Percentiles rank a stretch among this genome's conserved stretches.
Conservation (phyloP, 495 filamentous ascomycete species). For the Poronia punctata region DNA sequence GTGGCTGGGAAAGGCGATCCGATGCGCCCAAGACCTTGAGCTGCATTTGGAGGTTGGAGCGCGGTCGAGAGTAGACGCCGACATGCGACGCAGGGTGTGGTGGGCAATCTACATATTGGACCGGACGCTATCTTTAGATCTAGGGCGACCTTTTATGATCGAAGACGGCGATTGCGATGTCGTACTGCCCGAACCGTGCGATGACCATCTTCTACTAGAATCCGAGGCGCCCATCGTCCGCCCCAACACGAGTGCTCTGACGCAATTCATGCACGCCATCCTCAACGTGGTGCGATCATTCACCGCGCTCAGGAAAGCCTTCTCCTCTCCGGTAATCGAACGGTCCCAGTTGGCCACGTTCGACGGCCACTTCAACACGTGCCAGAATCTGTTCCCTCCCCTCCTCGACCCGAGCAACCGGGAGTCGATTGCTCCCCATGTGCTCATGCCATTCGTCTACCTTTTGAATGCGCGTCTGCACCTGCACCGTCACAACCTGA, state of each 20-base stretch:
- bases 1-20: conserved; percentile 80
- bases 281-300: conserved; percentile 83
- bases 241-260: conserved; percentile 42
- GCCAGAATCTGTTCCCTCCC: conserved; percentile 65
- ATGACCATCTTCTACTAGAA: conserved; percentile 76
- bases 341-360: conserved; percentile 66
- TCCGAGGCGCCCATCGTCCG: conserved; percentile 50
- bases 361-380: conserved; percentile 72
- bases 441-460: conserved; percentile 64
- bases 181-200: conserved; percentile 67
- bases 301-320: conserved; percentile 63
- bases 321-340: conserved; percentile 62
- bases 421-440: conserved; percentile 62
- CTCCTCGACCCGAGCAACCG: conserved; percentile 58
- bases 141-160: conserved; percentile 76
- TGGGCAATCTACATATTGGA: conserved; percentile 93
- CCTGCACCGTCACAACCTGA: conserved; percentile 88
- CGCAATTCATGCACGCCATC: conserved; percentile 63
- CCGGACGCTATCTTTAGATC: conserved; percentile 71
- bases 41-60: conserved; percentile 61
- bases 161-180: conserved; percentile 88
- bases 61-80: conserved; percentile 57
- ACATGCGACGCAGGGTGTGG: conserved; percentile 86
- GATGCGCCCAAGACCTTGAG: conserved; percentile 82
- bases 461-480: conserved; percentile 78